phyloP scores from a whole-genome alignment of 1,284 basidiomycete species.

The Ganoderma boninense region DNA sequence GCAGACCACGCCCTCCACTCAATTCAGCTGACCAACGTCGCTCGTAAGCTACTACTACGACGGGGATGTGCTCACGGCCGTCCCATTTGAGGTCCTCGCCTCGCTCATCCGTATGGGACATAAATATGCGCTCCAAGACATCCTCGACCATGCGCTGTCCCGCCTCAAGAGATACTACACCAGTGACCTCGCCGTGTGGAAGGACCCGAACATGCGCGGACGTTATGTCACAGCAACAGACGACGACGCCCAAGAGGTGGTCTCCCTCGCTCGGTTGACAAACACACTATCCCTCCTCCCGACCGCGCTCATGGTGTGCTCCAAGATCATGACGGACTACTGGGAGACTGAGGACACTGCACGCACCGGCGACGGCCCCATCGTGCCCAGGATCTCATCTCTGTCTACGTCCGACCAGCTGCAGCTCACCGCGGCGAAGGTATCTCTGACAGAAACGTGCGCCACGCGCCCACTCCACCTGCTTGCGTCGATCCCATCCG shows the following conservation, averaged over 20 bases:
- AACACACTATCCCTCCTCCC: conserved; percentile 14
- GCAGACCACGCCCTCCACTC: too few relatives aligned
- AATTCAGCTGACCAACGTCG: background rate
- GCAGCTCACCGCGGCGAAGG: too few relatives aligned
- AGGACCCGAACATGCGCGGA: background rate
- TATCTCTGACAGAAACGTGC: too few relatives aligned
- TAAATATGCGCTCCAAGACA: conserved; percentile 23
- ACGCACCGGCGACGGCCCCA: background rate
- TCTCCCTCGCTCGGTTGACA: conserved; percentile 19
- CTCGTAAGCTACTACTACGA: conserved; percentile 17
- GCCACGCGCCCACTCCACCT: too few relatives aligned
- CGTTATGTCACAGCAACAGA: conserved; percentile 1
- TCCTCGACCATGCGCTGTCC: conserved; percentile 19
- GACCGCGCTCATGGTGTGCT: conserved; percentile 12
- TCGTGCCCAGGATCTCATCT: too few relatives aligned
- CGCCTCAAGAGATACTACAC: conserved; percentile 24
- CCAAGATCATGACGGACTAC: background rate
- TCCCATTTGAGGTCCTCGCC: conserved; percentile 6
- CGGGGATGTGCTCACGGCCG: conserved; percentile 7
- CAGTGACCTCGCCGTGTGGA: conserved; percentile 7
- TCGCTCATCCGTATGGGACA: conserved; percentile 27
- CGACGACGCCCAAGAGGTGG: conserved; percentile 6
- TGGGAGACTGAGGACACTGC: too few relatives aligned
- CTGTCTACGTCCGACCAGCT: too few relatives aligned
- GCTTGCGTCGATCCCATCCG: too few relatives aligned